Base-by-base conservation (phyloP, 2,329 filamentous ascomycete genomes). In the Chrysosporium keratinophilum region DNA sequence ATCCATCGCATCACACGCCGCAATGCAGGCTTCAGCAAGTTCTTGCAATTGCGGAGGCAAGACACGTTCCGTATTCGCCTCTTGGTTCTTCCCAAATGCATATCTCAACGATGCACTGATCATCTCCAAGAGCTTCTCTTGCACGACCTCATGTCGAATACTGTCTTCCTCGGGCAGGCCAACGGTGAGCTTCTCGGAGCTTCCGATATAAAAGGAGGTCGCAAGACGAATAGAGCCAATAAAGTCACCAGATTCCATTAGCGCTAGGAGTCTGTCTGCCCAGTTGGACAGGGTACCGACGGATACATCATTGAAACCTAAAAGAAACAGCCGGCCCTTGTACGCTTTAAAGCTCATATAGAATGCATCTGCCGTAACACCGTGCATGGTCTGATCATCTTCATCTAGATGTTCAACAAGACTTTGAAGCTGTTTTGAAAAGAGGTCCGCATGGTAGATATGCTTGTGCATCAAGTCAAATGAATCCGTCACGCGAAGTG, bases 171-270 rank as follows among this genome's bases (percentile, higher is more conserved):
- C 90, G 0, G 94, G 91, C 9, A 98, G 74, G 0, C 93, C 93
- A 52, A 98, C 87, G 0, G 93, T 97, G 49, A 97, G 78, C 68
- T 93, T 96, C 67, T 96, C 88, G n/a, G 88, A 82, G 63, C 89
- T 83, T 20, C 93, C 93, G 6, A 82, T 84, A 66, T 95, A 97
- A 69, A 97, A 98, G 0, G 85, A 86, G 0, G 89, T 95, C 9
- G 91, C 94, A 55, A 98, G 77, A 59, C 85, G 80, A 56, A 98
- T 95, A 1, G 93, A 90, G 11, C 83, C 86, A 59, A 98, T 86
- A 64, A 95, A 95, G 69, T 97, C 89, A n/a, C 93, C 93, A 54
- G 89, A 82, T 67, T 97, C 90, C 87, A 98, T 96, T 61, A 97
- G 76, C 0, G 91, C 90, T 60, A 96, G 83, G 15, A 98, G 75